Evolutionary conservation across 805 yeast genomes (phyloP).

Genomic region (Dipodascopsis uninucleata): DNA sequence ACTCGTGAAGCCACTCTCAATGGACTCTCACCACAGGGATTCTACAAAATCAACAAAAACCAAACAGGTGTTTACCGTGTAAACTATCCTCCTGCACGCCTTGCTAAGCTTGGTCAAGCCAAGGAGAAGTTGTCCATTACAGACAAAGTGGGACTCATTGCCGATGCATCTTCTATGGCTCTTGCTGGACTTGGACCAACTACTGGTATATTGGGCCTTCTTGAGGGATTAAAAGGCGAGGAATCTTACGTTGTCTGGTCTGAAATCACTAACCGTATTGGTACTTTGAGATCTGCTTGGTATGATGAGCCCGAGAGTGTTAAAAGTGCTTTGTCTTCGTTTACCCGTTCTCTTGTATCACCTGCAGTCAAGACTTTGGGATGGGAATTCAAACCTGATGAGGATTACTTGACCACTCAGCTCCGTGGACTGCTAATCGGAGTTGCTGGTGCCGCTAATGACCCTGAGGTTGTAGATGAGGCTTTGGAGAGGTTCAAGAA

Average conservation of each 20-base stretch:
- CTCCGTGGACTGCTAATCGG: conserved; percentile 59
- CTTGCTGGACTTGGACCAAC: conserved; percentile 67
- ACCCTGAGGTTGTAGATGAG: conserved; percentile 44
- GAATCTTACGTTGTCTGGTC: conserved; percentile 59
- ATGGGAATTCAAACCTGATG: conserved; percentile 51
- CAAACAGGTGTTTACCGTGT: conserved; percentile 76
- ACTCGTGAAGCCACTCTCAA: conserved; percentile 30
- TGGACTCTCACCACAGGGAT: conserved; percentile 32
- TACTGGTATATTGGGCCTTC: conserved; percentile 54
- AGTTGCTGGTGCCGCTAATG: conserved; percentile 54
- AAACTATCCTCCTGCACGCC: conserved; percentile 63
- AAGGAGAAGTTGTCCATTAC: conserved; percentile 57
- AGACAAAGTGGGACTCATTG: conserved; percentile 74
- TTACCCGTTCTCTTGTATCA: conserved; percentile 52
- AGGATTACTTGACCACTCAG: conserved; percentile 59
- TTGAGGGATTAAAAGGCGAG: conserved; percentile 49
- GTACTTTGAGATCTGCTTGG: conserved; percentile 34
- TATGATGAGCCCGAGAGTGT: conserved; percentile 40
- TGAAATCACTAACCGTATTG: conserved; percentile 46
- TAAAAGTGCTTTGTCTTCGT: conserved; percentile 48
- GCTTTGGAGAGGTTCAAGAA: conserved; percentile 41
- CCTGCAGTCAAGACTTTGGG: conserved; percentile 52
- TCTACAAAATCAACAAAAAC: conserved; percentile 68
- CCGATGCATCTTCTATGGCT: conserved; percentile 73
- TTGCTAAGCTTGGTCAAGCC: conserved; percentile 56